A percentile compares a stretch with the other conserved stretches of the same genome.
These are phyloP conservation scores for Calonectria montana DNA, from an alignment of 2,329 filamentous ascomycete genomes.

Conservation along the genomic window DNA sequence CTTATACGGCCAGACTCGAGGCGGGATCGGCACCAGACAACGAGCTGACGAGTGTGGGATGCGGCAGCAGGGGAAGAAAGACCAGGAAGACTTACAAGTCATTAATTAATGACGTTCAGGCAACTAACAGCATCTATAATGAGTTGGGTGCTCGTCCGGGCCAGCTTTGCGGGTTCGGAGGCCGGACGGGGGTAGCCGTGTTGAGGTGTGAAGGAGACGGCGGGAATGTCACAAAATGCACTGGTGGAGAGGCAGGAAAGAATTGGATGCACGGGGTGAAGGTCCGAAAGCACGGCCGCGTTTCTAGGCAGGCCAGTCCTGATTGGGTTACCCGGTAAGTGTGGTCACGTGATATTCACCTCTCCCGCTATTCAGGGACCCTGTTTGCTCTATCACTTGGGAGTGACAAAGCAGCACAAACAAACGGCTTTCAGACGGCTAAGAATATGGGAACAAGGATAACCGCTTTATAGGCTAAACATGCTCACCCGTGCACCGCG, in stretches of 20 bases:
- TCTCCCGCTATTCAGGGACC: background rate
- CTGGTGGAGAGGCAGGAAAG: constrained; percentile 53
- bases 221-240: constrained; percentile 50
- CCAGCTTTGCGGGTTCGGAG: constrained; percentile 43
- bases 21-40: constrained; percentile 52
- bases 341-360: constrained; percentile 32
- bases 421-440: background rate
- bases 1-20: constrained; percentile 46
- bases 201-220: constrained; percentile 49
- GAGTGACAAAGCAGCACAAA: background rate
- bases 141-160: constrained; percentile 37
- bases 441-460: background rate
- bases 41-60: constrained; percentile 47
- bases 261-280: constrained; percentile 51
- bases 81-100: constrained; percentile 59
- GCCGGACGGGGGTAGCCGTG: constrained; percentile 41
- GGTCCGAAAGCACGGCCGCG: constrained; percentile 43
- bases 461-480: background rate
- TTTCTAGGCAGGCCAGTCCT: constrained; percentile 40
- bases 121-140: constrained; percentile 45
- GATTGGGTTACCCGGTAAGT: constrained; percentile 23
- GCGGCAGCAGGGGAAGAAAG: constrained; percentile 43
- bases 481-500: background rate
- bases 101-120: constrained; percentile 58
- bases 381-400: background rate